A percentile compares a stretch with the other conserved stretches of the same genome.
phyloP scores from a whole-genome alignment of 352 stramenopile species.

The Globisporangium abappressorium region DNA sequence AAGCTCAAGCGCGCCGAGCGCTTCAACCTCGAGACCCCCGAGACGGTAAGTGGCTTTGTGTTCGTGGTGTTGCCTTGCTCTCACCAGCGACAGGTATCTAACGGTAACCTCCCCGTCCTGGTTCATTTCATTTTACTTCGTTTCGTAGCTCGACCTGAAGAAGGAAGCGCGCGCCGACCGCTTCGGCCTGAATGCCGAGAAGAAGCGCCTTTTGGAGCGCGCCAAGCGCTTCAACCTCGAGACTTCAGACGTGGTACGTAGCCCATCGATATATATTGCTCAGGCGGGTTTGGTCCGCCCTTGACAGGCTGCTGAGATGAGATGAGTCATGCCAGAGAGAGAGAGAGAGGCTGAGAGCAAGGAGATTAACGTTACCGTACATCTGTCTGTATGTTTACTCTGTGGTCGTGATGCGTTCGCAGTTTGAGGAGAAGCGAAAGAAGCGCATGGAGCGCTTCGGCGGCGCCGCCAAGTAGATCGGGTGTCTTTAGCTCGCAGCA shows the following conservation, averaged over 20 bases:
- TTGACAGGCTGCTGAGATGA: background rate
- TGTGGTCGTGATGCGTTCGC: slow-evolving; percentile 3
- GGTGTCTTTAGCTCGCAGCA: slow-evolving; percentile 14
- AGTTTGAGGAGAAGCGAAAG: slow-evolving; percentile 76
- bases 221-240: slow-evolving; percentile 84
- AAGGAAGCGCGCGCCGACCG: slow-evolving; percentile 74
- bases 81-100: too few relatives aligned
- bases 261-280: background rate
- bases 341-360: background rate
- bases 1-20: slow-evolving; percentile 74
- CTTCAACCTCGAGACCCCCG: slow-evolving; percentile 75
- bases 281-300: slow-evolving; percentile 4
- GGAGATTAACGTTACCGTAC: background rate
- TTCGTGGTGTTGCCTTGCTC: too few relatives aligned
- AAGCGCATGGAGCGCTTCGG: slow-evolving; percentile 72
- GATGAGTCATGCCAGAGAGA: background rate
- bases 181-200: slow-evolving; percentile 80
- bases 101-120: background rate
- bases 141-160: slow-evolving; percentile 70
- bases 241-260: slow-evolving; percentile 70
- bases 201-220: slow-evolving; percentile 76
- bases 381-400: background rate
- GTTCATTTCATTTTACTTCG: background rate
- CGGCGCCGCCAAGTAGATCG: slow-evolving; percentile 17
- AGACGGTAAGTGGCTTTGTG: slow-evolving; percentile 43